Evolutionary conservation across 139 green algal species (phyloP), one percentile per base, ranked within the genome.

Genomic region (Auxenochlorella pyrenoidosa): DNA sequence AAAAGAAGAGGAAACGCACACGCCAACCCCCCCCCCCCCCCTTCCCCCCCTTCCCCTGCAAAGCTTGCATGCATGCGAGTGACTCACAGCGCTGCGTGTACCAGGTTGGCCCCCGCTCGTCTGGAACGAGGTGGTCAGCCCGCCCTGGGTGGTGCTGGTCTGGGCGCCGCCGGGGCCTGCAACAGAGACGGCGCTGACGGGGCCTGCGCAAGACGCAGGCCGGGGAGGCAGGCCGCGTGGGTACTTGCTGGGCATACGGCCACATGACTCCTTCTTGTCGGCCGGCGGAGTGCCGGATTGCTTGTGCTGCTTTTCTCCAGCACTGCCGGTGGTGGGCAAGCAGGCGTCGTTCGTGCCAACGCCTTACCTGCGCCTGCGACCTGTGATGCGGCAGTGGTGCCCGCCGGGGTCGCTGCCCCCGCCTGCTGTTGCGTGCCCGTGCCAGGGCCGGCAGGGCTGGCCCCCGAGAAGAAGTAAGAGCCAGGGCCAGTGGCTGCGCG

Each of bases 111-210:
- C 54, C 24, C 85, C 75, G 1, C 75, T 76, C 34, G 86, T 89
- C 54, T 82, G 70, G 38, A 89, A 86, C 38, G 21, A 24, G 38
- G 86, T 89, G 71, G 77, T 80, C 72, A 82, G 66, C 16, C 79
- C 79, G 66, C 51, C 77, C 87, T 86, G 83, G 77, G 87, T 87
- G 82, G 78, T 83, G 47, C 28, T 32, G 75, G 78, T 86, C 30
- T 68, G 59, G 6, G 79, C 81, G 44, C 66, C 68, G 51, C 47
- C 77, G 6, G 79, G 78, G 30, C 66, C 80, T 6, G 78, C 87
- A 51, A 86, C 80, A 10, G 70, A 73, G 19, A 40, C 36, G 18
- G 79, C 71, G 77, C 87, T 88, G 26, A 86, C 78, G 0, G 87
- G 60, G 65, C 76, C 83, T 83, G 76, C n/a, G n/a, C 65, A 72